Base-by-base conservation (phyloP, 768 basidiomycete species). In the Russula vinacea region DNA sequence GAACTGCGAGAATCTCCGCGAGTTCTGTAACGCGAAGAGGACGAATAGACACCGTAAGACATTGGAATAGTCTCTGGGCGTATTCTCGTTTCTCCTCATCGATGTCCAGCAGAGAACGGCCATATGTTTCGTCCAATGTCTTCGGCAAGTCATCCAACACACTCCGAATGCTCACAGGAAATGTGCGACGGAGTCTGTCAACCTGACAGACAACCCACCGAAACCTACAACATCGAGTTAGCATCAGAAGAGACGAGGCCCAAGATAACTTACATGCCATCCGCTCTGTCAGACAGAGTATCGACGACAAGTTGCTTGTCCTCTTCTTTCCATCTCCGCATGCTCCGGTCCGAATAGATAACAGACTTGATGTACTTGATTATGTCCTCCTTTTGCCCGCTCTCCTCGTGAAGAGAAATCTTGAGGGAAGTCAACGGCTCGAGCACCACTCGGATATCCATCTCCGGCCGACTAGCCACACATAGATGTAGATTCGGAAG, bases 1-100 rank as follows among this genome's bases (percentile, higher is more conserved):
- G 33, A 32, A 65, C 8, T 1, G 64, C 64, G 16, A 65, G 47
- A 16, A 65, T 13, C 22, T 65, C 64, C 0, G 64, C 60, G 6
- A 65, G 53, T 19, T 65, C 64, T 4, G 44, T 22, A 19, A 62
- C 53, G 9, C 22, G 22, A 35, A 62, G 61, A 7, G 61, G 61
- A 5, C 61, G 24, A 56, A 56, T n/a, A 13, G 61, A 62, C 8
- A 56, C 54, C 0, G 24, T 2, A 13, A 62, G 45, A 29, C 62
- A 63, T 19, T 19, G 62, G 29, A 63, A 26, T 1, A 63, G 47
- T 13, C 56, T 39, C 3, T 29, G 49, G 0, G 62, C 57, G 24
- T 42, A 51, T 17, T 63, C 19, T 8, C 32, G 29, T 10, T 44
- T 58, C 40, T 19, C 56, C 24, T 63, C 2, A n/a, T 58, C 56